Conservation (phyloP, 306 rosid species). For the Cucumis hystrix region DNA sequence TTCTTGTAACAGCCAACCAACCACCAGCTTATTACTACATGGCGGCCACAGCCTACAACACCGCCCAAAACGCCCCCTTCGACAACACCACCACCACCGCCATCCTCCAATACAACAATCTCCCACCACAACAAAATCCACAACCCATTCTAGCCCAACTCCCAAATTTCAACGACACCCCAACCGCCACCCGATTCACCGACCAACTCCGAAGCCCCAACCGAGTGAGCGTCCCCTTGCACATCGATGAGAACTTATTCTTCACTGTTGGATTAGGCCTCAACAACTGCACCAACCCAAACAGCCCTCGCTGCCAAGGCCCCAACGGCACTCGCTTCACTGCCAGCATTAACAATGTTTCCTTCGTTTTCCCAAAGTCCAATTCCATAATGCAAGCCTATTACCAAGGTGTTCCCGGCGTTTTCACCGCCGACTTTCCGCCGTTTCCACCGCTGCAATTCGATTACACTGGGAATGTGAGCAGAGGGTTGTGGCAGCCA, state of each 20-base stretch:
- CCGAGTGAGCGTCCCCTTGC: conserved; percentile 24
- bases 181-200: conserved; percentile 51
- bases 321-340: conserved; percentile 94
- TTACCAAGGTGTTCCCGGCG: conserved; percentile 54
- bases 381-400: conserved; percentile 82
- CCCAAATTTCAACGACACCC: conserved; percentile 32
- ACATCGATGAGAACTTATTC: conserved; percentile 33
- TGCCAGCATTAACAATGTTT: conserved; percentile 81
- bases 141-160: conserved; percentile 40
- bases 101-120: conserved; percentile 58
- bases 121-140: conserved; percentile 11
- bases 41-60: conserved; percentile 57
- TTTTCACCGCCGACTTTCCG: conserved; percentile 78
- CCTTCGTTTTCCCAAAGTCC: conserved; percentile 53
- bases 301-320: conserved; percentile 85
- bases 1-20: conserved; percentile 61
- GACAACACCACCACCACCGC: conserved; percentile 97
- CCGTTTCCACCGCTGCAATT: conserved; percentile 68
- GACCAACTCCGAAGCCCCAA: conserved; percentile 42
- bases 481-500: conserved; percentile 71
- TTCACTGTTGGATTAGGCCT: conserved; percentile 72
- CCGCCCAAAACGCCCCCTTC: conserved; percentile 70
- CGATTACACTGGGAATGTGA: conserved; percentile 72
- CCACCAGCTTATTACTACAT: conserved; percentile 62
- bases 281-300: conserved; percentile 68